These are phyloP conservation scores for Irpex sp. DNA, from an alignment of 1,284 basidiomycete genomes.

Conservation along the genomic window DNA sequence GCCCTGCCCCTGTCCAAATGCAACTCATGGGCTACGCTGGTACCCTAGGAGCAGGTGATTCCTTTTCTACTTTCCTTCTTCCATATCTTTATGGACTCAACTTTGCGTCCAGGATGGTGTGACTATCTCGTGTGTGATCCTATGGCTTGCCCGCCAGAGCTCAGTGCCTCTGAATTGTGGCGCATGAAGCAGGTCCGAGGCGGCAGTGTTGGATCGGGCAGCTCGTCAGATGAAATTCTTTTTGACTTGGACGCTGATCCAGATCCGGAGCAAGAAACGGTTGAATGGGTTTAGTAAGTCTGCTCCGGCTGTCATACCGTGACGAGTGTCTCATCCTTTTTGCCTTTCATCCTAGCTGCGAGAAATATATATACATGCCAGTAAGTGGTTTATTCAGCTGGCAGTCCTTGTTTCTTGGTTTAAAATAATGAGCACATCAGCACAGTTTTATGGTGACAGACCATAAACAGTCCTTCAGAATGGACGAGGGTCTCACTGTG, in stretches of 20 bases:
- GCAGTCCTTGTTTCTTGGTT: neutral
- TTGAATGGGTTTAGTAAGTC: constrained; percentile 54
- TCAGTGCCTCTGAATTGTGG: constrained; percentile 39
- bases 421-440: constrained; percentile 18
- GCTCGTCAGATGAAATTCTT: neutral
- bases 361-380: constrained; percentile 53
- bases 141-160: constrained; percentile 46
- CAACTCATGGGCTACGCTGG: constrained; percentile 60
- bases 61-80: neutral
- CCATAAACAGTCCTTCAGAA: constrained; percentile 46
- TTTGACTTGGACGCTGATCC: constrained; percentile 35
- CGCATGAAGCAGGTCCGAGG: constrained; percentile 16
- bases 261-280: constrained; percentile 46
- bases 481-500: constrained; percentile 31
- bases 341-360: constrained; percentile 26
- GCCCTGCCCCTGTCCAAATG: constrained; percentile 57
- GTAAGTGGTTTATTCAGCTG: constrained; percentile 20
- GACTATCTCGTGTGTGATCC: constrained; percentile 59
- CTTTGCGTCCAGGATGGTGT: constrained; percentile 42
- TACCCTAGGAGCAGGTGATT: constrained; percentile 46
- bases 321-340: constrained; percentile 5
- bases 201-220: neutral
- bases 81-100: no score
- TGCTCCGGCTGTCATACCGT: constrained; percentile 10
- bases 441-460: constrained; percentile 63